Evolutionary conservation across 2,329 filamentous ascomycete species (phyloP).

Genomic region (Byssothecium circinans): DNA sequence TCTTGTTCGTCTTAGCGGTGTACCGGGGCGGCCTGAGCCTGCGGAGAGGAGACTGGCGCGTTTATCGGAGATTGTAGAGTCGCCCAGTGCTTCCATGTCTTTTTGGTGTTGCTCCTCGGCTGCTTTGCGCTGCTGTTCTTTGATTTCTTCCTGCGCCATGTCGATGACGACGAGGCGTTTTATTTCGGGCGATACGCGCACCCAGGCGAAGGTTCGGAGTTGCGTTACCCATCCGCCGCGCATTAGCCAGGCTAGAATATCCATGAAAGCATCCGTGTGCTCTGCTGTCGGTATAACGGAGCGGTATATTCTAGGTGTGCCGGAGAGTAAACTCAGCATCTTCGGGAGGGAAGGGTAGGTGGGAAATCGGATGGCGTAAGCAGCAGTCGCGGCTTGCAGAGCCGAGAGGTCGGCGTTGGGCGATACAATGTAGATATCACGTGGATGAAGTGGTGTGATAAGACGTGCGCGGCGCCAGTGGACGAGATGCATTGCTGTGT

Average conservation of each 20-base stretch:
- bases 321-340: conserved; percentile 82
- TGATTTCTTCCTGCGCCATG: conserved; percentile 54
- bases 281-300: conserved; percentile 82
- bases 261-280: conserved; percentile 83
- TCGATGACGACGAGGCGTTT: conserved; percentile 77
- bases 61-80: conserved; percentile 35
- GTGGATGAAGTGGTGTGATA: conserved; percentile 84
- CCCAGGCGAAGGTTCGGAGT: conserved; percentile 86
- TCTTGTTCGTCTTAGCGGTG: conserved; percentile 26
- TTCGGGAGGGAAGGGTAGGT: conserved; percentile 80
- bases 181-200: conserved; percentile 80
- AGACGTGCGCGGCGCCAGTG: conserved; percentile 94
- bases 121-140: conserved; percentile 35
- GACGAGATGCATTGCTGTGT: conserved; percentile 88
- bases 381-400: conserved; percentile 67
- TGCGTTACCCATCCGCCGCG: conserved; percentile 93
- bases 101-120: conserved; percentile 27
- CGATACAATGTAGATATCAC: conserved; percentile 88
- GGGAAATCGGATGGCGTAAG: conserved; percentile 79
- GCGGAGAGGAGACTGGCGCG: conserved; percentile 33
- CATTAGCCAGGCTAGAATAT: conserved; percentile 91
- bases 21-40: conserved; percentile 28
- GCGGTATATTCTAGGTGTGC: conserved; percentile 79
- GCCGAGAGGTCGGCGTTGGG: conserved; percentile 81
- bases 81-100: conserved; percentile 34